Conservation (phyloP, 2,329 filamentous ascomycete species). For the Amesomyces nigricolor region DNA sequence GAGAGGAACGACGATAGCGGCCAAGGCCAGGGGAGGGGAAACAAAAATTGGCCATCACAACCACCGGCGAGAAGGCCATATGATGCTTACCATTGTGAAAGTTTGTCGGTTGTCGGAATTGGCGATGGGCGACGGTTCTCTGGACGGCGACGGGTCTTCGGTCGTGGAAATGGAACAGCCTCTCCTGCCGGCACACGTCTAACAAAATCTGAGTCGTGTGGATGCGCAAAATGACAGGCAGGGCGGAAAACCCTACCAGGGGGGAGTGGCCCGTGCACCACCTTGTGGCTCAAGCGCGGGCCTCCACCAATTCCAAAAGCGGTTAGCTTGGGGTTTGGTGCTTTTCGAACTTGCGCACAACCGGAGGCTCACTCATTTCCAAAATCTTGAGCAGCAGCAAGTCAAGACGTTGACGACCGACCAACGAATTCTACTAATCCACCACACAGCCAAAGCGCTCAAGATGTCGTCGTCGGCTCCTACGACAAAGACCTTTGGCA, state of each 20-base stretch:
- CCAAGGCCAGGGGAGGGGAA: slow-evolving; percentile 5
- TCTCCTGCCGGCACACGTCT: slow-evolving; percentile 22
- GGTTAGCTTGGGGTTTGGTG: slow-evolving; percentile 29
- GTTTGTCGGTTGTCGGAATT: slow-evolving; percentile 25
- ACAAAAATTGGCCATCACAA: neutral
- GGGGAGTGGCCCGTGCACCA: slow-evolving; percentile 22
- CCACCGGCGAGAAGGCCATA: neutral
- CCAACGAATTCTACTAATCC: slow-evolving; percentile 29
- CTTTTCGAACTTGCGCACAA: slow-evolving; percentile 28
- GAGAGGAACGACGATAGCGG: slow-evolving; percentile 29
- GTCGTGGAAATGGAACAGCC: slow-evolving; percentile 23
- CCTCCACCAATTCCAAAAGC: slow-evolving; percentile 20
- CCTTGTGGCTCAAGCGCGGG: slow-evolving; percentile 11
- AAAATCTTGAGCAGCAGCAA: slow-evolving; percentile 28
- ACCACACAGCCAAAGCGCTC: slow-evolving; percentile 34
- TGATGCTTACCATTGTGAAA: slow-evolving; percentile 27
- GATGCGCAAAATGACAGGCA: slow-evolving; percentile 27
- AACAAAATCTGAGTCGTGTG: slow-evolving; percentile 28
- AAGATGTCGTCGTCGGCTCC: slow-evolving; percentile 71
- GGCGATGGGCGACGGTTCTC: slow-evolving; percentile 26
- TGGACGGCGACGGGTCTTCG: slow-evolving; percentile 27
- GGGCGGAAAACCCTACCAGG: slow-evolving; percentile 29
- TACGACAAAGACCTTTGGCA: slow-evolving; percentile 93
- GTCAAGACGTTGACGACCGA: slow-evolving; percentile 27
- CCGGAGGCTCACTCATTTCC: slow-evolving; percentile 25